These are phyloP conservation scores for Eragrostis nindensis DNA, from an alignment of 176 grass and related monocot genomes.

Conservation along the genomic window DNA sequence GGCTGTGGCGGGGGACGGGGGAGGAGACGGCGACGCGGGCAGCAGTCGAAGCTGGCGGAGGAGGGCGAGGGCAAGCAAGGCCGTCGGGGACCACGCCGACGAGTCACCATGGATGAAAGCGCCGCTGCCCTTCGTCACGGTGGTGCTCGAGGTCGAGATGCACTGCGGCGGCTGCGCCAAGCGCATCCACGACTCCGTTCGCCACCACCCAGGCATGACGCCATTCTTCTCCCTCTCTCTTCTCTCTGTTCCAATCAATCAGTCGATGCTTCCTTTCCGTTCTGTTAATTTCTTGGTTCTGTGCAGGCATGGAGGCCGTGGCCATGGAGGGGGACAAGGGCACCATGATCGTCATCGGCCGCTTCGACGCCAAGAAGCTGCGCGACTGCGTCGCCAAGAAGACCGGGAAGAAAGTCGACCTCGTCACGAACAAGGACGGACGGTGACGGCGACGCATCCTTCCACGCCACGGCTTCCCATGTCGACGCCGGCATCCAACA, in stretches of 20 bases:
- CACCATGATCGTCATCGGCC: slow-evolving; percentile 66
- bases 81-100: neutral
- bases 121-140: slow-evolving; percentile 42
- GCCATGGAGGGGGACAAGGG: slow-evolving; percentile 61
- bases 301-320: slow-evolving; percentile 75
- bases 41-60: slow-evolving; percentile 13
- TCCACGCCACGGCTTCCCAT: no score
- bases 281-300: no score
- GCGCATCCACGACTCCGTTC: slow-evolving; percentile 61
- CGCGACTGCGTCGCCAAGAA: slow-evolving; percentile 62
- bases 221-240: no score
- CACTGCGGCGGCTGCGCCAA: slow-evolving; percentile 83
- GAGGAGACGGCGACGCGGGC: no score
- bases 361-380: slow-evolving; percentile 78
- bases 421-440: slow-evolving; percentile 35
- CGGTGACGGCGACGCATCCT: neutral
- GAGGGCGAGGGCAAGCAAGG: slow-evolving; percentile 18
- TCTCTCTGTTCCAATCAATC: neutral
- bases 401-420: slow-evolving; percentile 74
- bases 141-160: slow-evolving; percentile 78
- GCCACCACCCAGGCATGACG: slow-evolving; percentile 48
- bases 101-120: neutral
- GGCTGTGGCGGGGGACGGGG: no score
- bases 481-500: no score
- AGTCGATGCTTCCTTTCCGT: no score